Base-by-base conservation (phyloP, 2,329 filamentous ascomycete species). In the Conoideocrella luteorostrata region DNA sequence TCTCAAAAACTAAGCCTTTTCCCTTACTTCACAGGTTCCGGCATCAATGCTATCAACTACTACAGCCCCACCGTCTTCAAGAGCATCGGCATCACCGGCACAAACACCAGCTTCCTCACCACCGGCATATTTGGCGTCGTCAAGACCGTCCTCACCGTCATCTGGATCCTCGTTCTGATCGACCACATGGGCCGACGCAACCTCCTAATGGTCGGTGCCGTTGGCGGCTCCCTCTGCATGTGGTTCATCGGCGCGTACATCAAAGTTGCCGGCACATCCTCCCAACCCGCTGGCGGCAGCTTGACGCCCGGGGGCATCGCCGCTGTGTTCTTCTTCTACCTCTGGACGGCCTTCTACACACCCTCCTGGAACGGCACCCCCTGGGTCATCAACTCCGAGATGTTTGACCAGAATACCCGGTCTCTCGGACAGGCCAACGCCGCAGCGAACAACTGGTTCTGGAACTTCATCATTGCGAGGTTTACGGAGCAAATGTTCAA, bases 351-450 rank as follows among this genome's bases (percentile, higher is more conserved):
- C 0, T 81, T 82, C 60, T 89, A 88, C 65, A 86, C 81, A 0
- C 82, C 77, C 0, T 75, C 77, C 0, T 86, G 82, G 82, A 86
- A 86, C 56, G 82, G 82, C 2, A 85, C 81, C 0, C 84, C 84
- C 0, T 89, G 85, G 85, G 82, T 89, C 18, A 66, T 86, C 56
- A 86, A 86, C 67, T 74, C 74, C 0, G 84, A 89, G 61, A 88
- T 89, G 70, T 88, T 88, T 61, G 77, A 84, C 54, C 76, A 80
- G 50, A 83, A 82, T 63, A 64, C 57, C 1, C 58, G 66, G 41
- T 78, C 80, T 0, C 71, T 89, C 1, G 84, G 83, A 2, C 84
- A 88, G 57, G 84, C 85, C 9, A 83, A 74, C 29, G 85, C 85
- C 1, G 78, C 83, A 0, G 78, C 78, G 3, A 83, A 77, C 63